These are phyloP conservation scores for Trypanosoma caninum DNA, from an alignment of 208 protist genomes.

Conservation along the genomic window DNA sequence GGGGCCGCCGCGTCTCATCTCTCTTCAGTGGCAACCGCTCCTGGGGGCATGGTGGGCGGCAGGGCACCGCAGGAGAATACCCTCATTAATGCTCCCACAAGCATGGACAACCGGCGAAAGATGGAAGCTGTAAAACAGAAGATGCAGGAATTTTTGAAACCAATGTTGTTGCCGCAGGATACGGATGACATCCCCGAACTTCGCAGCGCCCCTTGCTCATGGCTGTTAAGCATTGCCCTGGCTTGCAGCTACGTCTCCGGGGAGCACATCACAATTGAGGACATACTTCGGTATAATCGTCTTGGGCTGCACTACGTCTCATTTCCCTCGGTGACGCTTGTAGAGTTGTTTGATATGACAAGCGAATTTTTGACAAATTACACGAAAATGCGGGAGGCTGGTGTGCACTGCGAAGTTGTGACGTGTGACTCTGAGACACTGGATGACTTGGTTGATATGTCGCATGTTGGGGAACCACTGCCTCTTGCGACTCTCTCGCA, in stretches of 20 bases:
- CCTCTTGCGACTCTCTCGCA: constrained; percentile 66
- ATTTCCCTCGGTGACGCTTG: constrained; percentile 74
- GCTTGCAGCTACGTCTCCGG: constrained; percentile 74
- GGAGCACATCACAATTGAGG: constrained; percentile 67
- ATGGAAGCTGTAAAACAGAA: constrained; percentile 29
- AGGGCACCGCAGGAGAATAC: no score
- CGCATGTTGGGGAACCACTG: constrained; percentile 61
- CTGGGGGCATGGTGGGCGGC: neutral
- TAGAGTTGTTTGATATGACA: constrained; percentile 77
- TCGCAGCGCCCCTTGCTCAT: constrained; percentile 65
- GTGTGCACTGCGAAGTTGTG: constrained; percentile 78
- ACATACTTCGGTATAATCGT: constrained; percentile 77
- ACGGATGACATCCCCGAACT: constrained; percentile 31
- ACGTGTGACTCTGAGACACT: constrained; percentile 76
- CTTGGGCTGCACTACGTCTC: constrained; percentile 80
- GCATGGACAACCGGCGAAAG: constrained; percentile 33
- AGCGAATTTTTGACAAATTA: constrained; percentile 71
- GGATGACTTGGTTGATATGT: constrained; percentile 32
- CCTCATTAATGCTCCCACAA: no score
- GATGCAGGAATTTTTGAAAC: constrained; percentile 53
- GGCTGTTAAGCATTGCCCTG: constrained; percentile 73
- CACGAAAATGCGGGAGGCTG: constrained; percentile 43
- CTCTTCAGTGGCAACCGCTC: neutral
- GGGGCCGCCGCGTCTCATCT: neutral
- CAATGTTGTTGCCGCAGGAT: constrained; percentile 42